Evolutionary conservation across 805 yeast genomes (phyloP).

Genomic region (Pichia exigua): DNA sequence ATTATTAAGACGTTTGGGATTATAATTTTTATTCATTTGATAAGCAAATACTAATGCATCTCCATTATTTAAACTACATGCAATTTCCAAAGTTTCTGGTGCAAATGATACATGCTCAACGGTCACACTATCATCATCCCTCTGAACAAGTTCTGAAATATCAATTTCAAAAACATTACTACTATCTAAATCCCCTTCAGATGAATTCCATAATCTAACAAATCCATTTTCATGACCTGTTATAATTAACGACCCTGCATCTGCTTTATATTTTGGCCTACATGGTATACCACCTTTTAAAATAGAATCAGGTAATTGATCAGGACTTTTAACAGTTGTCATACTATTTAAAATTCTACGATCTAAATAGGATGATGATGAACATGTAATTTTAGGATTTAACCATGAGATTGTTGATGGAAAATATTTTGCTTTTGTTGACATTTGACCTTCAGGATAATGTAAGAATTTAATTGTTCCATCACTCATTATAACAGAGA

Average conservation of each 20-base stretch:
- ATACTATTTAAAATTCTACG: constrained; percentile 24
- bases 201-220: constrained; percentile 76
- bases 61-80: constrained; percentile 61
- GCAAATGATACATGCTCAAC: constrained; percentile 65
- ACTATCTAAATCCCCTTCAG: constrained; percentile 63
- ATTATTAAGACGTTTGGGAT: constrained; percentile 24
- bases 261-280: constrained; percentile 39
- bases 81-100: constrained; percentile 65
- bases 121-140: constrained; percentile 35
- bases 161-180: constrained; percentile 53
- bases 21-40: constrained; percentile 43
- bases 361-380: constrained; percentile 39
- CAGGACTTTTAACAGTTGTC: constrained; percentile 36
- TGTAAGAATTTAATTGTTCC: constrained; percentile 60
- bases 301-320: constrained; percentile 27
- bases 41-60: constrained; percentile 70
- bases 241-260: constrained; percentile 52
- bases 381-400: constrained; percentile 58
- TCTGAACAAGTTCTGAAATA: constrained; percentile 38
- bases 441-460: constrained; percentile 47
- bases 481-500: constrained; percentile 50
- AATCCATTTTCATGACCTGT: constrained; percentile 87
- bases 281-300: constrained; percentile 78
- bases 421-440: constrained; percentile 49
- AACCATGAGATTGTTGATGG: constrained; percentile 80